A percentile compares a stretch with the other conserved stretches of the same genome.
Conservation (phyloP, 495 filamentous ascomycete species). For the Aspergillus egyptiacus region DNA sequence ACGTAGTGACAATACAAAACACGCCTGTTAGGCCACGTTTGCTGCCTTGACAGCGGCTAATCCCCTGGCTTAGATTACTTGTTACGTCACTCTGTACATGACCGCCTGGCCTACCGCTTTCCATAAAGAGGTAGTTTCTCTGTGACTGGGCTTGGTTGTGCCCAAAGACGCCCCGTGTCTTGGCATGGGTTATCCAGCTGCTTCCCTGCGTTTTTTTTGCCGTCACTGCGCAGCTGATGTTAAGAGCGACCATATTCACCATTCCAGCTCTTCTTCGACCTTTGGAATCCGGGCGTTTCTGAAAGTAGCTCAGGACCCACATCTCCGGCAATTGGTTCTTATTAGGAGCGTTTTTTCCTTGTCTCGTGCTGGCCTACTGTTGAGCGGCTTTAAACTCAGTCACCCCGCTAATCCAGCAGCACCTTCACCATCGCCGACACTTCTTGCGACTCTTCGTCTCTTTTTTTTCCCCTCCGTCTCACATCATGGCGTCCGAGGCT, state of each 20-base stretch:
- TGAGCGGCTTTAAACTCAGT: background rate
- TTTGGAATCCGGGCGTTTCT: no score
- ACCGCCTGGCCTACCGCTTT: slow-evolving; percentile 1
- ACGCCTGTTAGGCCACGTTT: slow-evolving; percentile 20
- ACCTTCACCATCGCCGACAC: background rate
- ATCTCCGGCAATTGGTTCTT: background rate
- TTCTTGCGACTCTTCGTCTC: background rate
- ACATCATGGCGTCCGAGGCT: slow-evolving; percentile 32
- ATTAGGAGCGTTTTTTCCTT: background rate
- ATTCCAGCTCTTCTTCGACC: background rate
- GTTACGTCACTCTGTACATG: slow-evolving; percentile 11
- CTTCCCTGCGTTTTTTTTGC: slow-evolving; percentile 11
- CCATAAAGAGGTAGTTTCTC: background rate
- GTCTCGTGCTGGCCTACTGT: background rate
- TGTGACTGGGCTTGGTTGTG: slow-evolving; percentile 7
- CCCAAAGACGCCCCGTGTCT: slow-evolving; percentile 11
- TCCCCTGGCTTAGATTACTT: slow-evolving; percentile 6
- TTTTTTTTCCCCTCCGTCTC: background rate
- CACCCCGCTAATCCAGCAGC: background rate
- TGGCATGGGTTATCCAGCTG: background rate
- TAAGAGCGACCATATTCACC: background rate
- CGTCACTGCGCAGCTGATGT: background rate
- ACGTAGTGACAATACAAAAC: slow-evolving; percentile 35
- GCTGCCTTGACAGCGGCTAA: background rate
- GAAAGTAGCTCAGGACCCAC: no score